Percentiles rank a stretch among this genome's conserved stretches.
Evolutionary conservation across 75 land plant species (phyloP).

Genomic region (Azolla pinnata): DNA sequence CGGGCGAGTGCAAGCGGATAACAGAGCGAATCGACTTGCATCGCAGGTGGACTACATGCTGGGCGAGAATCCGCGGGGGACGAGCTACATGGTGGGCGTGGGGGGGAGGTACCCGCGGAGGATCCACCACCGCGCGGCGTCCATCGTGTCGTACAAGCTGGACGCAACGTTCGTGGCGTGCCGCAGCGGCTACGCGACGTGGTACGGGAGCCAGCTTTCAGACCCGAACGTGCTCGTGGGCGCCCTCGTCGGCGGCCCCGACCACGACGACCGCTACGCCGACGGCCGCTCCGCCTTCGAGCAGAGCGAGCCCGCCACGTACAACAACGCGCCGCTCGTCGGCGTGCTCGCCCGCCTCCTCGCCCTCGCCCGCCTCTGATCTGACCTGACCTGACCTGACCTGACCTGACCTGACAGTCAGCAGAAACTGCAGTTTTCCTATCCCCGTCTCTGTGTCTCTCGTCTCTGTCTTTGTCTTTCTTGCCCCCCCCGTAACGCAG

Average conservation of each 20-base stretch:
- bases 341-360: conserved; percentile 59
- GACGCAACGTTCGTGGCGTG: conserved; percentile 39
- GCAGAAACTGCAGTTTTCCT: too few species aligned
- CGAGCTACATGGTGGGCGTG: conserved; percentile 69
- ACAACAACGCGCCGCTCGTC: conserved; percentile 72
- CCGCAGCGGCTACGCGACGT: conserved; percentile 37
- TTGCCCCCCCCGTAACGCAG: too few species aligned
- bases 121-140: conserved; percentile 69
- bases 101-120: conserved; percentile 47
- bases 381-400: too few species aligned
- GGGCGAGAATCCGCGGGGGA: conserved; percentile 49
- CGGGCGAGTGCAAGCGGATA: too few species aligned
- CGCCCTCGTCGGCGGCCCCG: conserved; percentile 75
- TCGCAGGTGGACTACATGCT: conserved; percentile 51
- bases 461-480: too few species aligned
- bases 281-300: conserved; percentile 35
- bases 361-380: too few species aligned
- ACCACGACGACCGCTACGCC: conserved; percentile 33
- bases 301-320: conserved; percentile 56
- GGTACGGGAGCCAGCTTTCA: conserved; percentile 24
- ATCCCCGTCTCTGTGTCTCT: too few species aligned
- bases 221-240: conserved; percentile 55
- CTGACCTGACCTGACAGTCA: too few species aligned
- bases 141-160: conserved; percentile 50
- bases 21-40: too few species aligned